phyloP scores from a whole-genome alignment of 345 rosid species.

The Brassica nigra region DNA sequence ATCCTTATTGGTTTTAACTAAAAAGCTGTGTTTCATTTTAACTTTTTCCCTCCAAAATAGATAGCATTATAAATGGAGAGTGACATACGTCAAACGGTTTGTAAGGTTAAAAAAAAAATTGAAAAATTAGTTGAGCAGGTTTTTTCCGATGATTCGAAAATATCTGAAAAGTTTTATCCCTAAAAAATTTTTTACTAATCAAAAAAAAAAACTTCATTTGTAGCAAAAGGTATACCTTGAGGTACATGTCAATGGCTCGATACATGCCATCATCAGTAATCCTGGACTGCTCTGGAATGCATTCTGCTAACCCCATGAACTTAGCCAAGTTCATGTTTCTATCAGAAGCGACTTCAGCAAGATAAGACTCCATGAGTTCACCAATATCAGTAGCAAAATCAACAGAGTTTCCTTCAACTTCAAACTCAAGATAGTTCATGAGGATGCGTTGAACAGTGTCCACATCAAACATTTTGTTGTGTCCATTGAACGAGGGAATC shows the following conservation, averaged over 20 bases:
- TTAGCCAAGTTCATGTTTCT: constrained; percentile 52
- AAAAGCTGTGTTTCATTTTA: not conserved
- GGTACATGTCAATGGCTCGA: constrained; percentile 82
- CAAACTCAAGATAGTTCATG: constrained; percentile 65
- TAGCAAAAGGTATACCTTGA: constrained; percentile 56
- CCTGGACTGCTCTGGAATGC: constrained; percentile 71
- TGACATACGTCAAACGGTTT: not conserved
- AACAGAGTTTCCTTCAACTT: constrained; percentile 45
- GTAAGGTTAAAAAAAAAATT: no score
- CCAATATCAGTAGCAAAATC: constrained; percentile 46
- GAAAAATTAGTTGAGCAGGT: not conserved
- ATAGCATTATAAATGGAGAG: not conserved
- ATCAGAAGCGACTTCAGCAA: constrained; percentile 82
- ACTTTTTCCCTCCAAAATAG: not conserved
- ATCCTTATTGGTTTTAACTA: not conserved
- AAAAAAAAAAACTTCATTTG: not conserved
- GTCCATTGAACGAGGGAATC: constrained; percentile 63
- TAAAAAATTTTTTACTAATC: not conserved
- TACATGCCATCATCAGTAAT: constrained; percentile 82
- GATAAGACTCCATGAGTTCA: constrained; percentile 76
- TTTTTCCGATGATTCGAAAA: not conserved
- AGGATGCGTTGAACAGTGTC: constrained; percentile 80
- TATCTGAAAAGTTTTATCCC: not conserved
- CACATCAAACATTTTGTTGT: constrained; percentile 65
- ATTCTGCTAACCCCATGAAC: constrained; percentile 66